Conservation (phyloP, 805 yeast species). For the Yarrowia sp. region DNA sequence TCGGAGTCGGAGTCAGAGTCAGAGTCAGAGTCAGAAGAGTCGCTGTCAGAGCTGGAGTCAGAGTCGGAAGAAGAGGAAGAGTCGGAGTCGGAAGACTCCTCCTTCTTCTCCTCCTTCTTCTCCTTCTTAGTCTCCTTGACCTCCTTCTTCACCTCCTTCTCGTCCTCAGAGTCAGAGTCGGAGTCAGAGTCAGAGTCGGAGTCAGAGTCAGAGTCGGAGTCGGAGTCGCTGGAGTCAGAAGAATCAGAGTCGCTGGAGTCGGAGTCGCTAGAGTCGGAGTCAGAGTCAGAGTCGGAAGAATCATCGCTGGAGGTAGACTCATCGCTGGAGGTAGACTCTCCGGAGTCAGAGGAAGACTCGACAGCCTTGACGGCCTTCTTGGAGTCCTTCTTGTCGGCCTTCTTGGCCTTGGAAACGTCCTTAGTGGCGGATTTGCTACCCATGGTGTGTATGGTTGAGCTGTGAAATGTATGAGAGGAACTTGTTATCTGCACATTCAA, state of each 20-base stretch:
- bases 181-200: constrained; percentile 12
- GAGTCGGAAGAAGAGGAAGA: constrained; percentile 24
- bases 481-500: constrained; percentile 5
- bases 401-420: constrained; percentile 17
- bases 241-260: not conserved
- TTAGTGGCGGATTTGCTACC: constrained; percentile 18
- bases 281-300: constrained; percentile 3
- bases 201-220: not conserved
- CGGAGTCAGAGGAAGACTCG: constrained; percentile 36
- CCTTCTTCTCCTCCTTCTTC: not conserved
- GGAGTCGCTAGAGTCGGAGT: constrained; percentile 12
- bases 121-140: not conserved
- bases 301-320: constrained; percentile 7
- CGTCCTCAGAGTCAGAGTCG: constrained; percentile 13
- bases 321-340: constrained; percentile 29
- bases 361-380: constrained; percentile 21
- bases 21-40: constrained; percentile 32
- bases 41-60: constrained; percentile 33
- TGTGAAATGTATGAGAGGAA: constrained; percentile 12
- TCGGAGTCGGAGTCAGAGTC: constrained; percentile 28
- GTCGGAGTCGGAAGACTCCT: constrained; percentile 28
- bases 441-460: constrained; percentile 1
- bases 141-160: constrained; percentile 1
- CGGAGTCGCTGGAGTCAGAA: constrained; percentile 6
- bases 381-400: constrained; percentile 20